Evolutionary conservation across 202 grass and related monocot species (phyloP).

Genomic region (Hordeum pubiflorum): DNA sequence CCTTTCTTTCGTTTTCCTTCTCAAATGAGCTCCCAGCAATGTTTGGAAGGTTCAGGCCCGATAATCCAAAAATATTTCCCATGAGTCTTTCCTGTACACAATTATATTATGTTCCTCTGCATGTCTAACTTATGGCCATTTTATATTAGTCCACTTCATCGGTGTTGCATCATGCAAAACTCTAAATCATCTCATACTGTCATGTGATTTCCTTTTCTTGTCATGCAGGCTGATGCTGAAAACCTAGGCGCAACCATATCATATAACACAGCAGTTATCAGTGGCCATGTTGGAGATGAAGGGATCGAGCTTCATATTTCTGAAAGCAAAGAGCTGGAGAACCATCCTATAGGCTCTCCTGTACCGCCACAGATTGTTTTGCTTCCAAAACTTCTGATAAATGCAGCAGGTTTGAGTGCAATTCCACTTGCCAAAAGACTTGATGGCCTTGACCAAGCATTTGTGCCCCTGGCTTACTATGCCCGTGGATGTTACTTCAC

Average conservation of each 20-base stretch:
- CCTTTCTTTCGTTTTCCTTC: neutral
- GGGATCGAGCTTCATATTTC: conserved; percentile 58
- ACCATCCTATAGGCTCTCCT: conserved; percentile 24
- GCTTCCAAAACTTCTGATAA: conserved; percentile 71
- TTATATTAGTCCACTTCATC: neutral
- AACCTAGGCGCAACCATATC: conserved; percentile 59
- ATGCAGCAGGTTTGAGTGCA: conserved; percentile 84
- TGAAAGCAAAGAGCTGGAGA: conserved; percentile 54
- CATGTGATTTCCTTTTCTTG: conserved; percentile 18
- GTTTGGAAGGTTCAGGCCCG: neutral
- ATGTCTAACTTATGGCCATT: neutral
- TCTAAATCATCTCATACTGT: neutral
- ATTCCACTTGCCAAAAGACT: conserved; percentile 83
- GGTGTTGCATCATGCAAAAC: neutral
- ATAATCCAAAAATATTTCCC: neutral
- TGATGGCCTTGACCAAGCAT: conserved; percentile 43
- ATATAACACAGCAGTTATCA: conserved; percentile 61
- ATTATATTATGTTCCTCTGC: neutral
- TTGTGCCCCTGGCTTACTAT: conserved; percentile 59
- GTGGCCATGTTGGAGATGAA: conserved; percentile 56
- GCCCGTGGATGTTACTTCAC: conserved; percentile 88
- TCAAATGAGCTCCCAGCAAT: neutral
- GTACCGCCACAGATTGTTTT: conserved; percentile 51
- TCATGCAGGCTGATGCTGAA: conserved; percentile 81
- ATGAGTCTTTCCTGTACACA: neutral